Evolutionary conservation across 257 asterid genomes (phyloP).

Genomic region (Penstemon eatonii): DNA sequence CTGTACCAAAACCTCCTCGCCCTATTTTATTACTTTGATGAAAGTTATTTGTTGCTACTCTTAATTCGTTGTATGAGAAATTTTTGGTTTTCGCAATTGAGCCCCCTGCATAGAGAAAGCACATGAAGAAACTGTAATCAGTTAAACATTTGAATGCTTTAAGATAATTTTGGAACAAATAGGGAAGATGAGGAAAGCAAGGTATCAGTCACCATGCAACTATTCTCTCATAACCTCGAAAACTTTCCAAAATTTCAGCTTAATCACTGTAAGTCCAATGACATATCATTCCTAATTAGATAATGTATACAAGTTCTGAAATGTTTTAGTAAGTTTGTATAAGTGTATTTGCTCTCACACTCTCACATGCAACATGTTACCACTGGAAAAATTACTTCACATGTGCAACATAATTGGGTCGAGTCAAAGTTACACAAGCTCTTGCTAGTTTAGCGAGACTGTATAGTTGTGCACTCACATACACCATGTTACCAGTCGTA

Average conservation of each 20-base stretch:
- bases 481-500: slow-evolving; percentile 27
- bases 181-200: slow-evolving; percentile 5
- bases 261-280: not conserved
- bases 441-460: slow-evolving; percentile 17
- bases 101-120: slow-evolving; percentile 43
- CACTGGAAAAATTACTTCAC: not conserved
- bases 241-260: not conserved
- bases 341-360: not conserved
- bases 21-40: slow-evolving; percentile 69
- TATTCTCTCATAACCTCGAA: slow-evolving; percentile 6
- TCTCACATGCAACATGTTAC: not conserved
- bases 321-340: not conserved
- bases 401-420: not conserved
- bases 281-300: not conserved
- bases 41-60: slow-evolving; percentile 68
- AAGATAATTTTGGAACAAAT: not conserved
- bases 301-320: not conserved
- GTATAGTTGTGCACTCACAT: not conserved
- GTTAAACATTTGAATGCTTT: slow-evolving; percentile 23
- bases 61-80: slow-evolving; percentile 63
- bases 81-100: slow-evolving; percentile 46
- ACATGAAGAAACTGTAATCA: slow-evolving; percentile 19
- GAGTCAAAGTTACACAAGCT: not conserved
- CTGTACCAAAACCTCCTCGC: slow-evolving; percentile 91
- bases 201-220: slow-evolving; percentile 18